Percentiles rank a stretch among this genome's conserved stretches.
phyloP scores from a whole-genome alignment of 768 basidiomycete genomes.

The Kwoniella bestiolae region DNA sequence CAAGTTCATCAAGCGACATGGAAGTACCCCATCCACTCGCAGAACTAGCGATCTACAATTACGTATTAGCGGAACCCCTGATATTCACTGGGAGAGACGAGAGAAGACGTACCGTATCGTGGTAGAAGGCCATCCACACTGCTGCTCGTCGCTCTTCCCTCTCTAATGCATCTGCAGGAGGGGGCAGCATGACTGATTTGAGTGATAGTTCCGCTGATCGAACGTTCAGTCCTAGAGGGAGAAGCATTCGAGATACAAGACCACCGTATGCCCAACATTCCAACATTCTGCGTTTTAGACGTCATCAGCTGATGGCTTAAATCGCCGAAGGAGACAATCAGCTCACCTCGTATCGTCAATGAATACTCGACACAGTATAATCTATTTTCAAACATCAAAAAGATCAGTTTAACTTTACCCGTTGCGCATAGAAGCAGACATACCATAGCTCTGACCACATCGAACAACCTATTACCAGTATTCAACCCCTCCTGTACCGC shows the following conservation, averaged over 20 bases:
- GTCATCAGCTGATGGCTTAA: background rate
- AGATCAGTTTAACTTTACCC: no score
- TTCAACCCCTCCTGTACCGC: slow-evolving; percentile 46
- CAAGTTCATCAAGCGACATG: slow-evolving; percentile 52
- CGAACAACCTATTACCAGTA: slow-evolving; percentile 50
- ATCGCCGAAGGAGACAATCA: background rate
- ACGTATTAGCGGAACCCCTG: no score
- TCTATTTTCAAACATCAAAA: no score
- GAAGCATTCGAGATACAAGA: slow-evolving; percentile 48
- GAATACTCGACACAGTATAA: slow-evolving; percentile 46
- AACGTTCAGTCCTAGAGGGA: slow-evolving; percentile 49
- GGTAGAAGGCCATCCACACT: slow-evolving; percentile 54
- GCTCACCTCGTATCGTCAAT: slow-evolving; percentile 45
- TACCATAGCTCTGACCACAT: slow-evolving; percentile 51
- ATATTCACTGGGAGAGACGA: no score
- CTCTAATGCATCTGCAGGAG: slow-evolving; percentile 50
- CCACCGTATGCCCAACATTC: slow-evolving; percentile 53
- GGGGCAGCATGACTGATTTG: slow-evolving; percentile 50
- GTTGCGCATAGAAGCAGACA: background rate
- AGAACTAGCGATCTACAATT: slow-evolving; percentile 34
- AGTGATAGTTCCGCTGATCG: slow-evolving; percentile 47
- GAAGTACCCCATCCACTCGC: slow-evolving; percentile 53
- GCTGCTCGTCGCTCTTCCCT: slow-evolving; percentile 50
- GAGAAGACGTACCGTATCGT: slow-evolving; percentile 41
- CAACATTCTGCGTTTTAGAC: slow-evolving; percentile 39